Evolutionary conservation across 306 rosid genomes (phyloP).

Genomic region (Citrullus amarus): DNA sequence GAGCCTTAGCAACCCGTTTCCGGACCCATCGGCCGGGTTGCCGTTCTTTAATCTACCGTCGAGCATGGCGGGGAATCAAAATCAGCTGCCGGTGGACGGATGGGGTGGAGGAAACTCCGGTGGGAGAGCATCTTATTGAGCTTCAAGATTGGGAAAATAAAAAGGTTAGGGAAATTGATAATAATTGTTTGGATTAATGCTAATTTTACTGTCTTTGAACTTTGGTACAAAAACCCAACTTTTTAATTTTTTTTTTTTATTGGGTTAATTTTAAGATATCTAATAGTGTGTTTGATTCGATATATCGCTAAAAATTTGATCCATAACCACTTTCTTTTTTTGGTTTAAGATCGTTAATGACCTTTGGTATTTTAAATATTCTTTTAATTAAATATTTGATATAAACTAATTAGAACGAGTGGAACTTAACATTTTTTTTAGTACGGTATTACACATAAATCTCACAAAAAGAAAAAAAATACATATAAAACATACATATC

Average conservation of each 20-base stretch:
- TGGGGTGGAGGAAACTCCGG: constrained; percentile 69
- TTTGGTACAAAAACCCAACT: background rate
- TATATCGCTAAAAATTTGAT: background rate
- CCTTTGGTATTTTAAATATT: background rate
- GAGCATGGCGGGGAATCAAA: constrained; percentile 37
- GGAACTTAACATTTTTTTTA: background rate
- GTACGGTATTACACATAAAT: too few species aligned
- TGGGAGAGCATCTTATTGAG: constrained; percentile 46
- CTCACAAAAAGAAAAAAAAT: too few species aligned
- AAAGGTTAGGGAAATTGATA: constrained; percentile 35
- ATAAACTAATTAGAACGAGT: background rate
- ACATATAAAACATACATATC: too few species aligned
- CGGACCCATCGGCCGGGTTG: constrained; percentile 59
- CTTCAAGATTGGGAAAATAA: constrained; percentile 8
- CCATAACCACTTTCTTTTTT: background rate
- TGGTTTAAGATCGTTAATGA: background rate
- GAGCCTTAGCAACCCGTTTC: constrained; percentile 36
- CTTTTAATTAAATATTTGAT: background rate
- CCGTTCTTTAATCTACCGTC: constrained; percentile 78
- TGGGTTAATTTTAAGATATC: background rate
- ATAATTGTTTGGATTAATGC: constrained; percentile 12
- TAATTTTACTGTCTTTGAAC: constrained; percentile 10
- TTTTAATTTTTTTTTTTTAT: background rate
- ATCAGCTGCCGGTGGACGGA: constrained; percentile 51
- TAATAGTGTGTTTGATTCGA: constrained; percentile 1